A percentile compares a stretch with the other conserved stretches of the same genome.
These are phyloP conservation scores for Salvia rosmarinus DNA, from an alignment of 257 asterid genomes.

Conservation along the genomic window DNA sequence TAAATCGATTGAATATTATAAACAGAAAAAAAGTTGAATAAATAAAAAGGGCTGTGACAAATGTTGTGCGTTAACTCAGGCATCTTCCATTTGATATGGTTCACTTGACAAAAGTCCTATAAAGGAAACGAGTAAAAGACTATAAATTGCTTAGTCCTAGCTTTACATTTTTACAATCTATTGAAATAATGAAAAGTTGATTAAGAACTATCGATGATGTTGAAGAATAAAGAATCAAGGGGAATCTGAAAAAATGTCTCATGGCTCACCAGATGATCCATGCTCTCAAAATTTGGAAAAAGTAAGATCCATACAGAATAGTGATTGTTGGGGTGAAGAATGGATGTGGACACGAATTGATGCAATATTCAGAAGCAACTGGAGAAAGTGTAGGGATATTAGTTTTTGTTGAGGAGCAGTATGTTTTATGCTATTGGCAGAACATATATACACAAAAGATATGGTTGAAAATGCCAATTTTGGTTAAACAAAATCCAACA, in stretches of 20 bases:
- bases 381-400: no score
- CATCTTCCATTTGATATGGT: slow-evolving; percentile 21
- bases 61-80: slow-evolving; percentile 15
- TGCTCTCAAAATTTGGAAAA: slow-evolving; percentile 37
- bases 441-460: no score
- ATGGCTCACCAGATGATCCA: slow-evolving; percentile 53
- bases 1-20: slow-evolving; percentile 9
- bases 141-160: slow-evolving; percentile 12
- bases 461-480: no score
- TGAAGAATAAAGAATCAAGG: slow-evolving; percentile 17
- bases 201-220: slow-evolving; percentile 2
- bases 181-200: slow-evolving; percentile 13
- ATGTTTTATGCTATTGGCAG: no score
- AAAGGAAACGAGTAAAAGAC: slow-evolving; percentile 12
- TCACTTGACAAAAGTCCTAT: slow-evolving; percentile 17
- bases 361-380: no score
- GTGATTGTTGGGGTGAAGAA: slow-evolving; percentile 21
- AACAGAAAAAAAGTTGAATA: background rate
- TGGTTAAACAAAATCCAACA: no score
- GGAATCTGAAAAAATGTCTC: background rate
- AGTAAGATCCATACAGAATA: slow-evolving; percentile 21
- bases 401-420: no score
- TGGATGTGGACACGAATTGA: no score
- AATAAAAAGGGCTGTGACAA: background rate
- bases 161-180: background rate